Base-by-base conservation (phyloP, 1,284 basidiomycete genomes). In the Microbotryum intermedium region DNA sequence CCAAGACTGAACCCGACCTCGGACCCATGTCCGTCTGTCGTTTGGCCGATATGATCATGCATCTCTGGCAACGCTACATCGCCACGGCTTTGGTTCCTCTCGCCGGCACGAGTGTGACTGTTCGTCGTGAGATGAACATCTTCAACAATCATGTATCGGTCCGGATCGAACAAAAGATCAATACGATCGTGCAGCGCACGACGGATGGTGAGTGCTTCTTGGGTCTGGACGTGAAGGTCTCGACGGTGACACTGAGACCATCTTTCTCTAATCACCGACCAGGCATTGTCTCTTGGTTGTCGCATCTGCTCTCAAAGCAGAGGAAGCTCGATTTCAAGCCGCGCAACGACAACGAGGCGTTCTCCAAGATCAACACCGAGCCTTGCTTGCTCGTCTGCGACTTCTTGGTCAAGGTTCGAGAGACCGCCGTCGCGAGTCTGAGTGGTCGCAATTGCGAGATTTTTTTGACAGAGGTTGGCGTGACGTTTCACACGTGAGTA, bases 251-350 rank as follows among this genome's bases (percentile, higher is more conserved):
- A n/a, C 53, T 55, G 9, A 20, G 20, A n/a, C 18, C 26, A 55
- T 26, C 11, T 8, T 2, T 6, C 1, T 4, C 26, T 47, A 13
- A 50, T 42, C 43, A 9, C 6, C 50, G 28, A 18, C 25, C 60
- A 74, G 72, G 72, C 46, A 67, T 77, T 44, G 66, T 77, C 5
- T 62, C 69, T 1, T 77, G 72, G 66, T 72, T 81, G 16, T 79
- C 83, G 8, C 69, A 78, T 2, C 84, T 88, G 61, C 82, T 99
- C 43, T 45, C 68, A 16, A 95, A 92, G 74, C 95, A 99, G 74
- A 97, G 97, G 79, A 88, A 87, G 72, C 88, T 85, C 53, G 95
- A 99, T 73, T 99, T 95, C 78, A 93, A 93, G 74, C 95, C 95
- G 9, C 84, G 88, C 57, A 93, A 95, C 69, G 94, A 98, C 72